Evolutionary conservation across 192 early-diverging fungal species (phyloP), one percentile per base, ranked within the genome.

Genomic region (Jimgerdemannia lactiflua): DNA sequence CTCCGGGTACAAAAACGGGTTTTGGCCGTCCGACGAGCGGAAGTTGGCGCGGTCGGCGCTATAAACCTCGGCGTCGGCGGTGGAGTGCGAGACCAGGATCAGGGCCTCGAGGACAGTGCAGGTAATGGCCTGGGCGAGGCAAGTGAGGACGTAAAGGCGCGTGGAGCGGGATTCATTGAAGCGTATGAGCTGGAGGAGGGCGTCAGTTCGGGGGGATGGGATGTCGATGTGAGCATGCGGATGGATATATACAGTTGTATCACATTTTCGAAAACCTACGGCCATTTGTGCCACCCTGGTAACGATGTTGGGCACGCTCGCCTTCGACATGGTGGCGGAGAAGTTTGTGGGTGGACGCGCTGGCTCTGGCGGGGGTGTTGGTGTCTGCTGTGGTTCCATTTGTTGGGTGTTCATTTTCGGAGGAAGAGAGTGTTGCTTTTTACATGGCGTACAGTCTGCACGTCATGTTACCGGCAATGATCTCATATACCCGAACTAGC

Each of bases 211-310:
- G n/a, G 19, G 19, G 64, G 19, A 19, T 14, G 19, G n/a, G 29
- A 29, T 29, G 29, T 29, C 29, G 29, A 29, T 29, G 29, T 29
- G 29, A 29, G 29, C 29, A 29, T 64, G 64, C 10, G 64, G 10
- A 10, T 14, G 64, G 64, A n/a, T 29, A 29, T 29, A 29, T 29
- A 29, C 29, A 29, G 29, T 29, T 29, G 29, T 29, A 29, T 29
- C n/a, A n/a, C 64, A 65, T 65, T 65, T 19, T 65, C 64, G 64
- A 65, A 65, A 19, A 65, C 64, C 19, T 65, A 65, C 64, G 64
- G 64, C 64, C 64, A 65, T 14, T 65, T 65, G 64, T 19, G 19
- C 19, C 14, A 65, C 19, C 14, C 64, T 14, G 19, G 64, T 65
- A 14, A 19, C 14, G 19, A 65, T 14, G 14, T 14, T 14, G 14